Evolutionary conservation across 805 yeast species (phyloP).

Genomic region (Saccharomycopsis microspora): DNA sequence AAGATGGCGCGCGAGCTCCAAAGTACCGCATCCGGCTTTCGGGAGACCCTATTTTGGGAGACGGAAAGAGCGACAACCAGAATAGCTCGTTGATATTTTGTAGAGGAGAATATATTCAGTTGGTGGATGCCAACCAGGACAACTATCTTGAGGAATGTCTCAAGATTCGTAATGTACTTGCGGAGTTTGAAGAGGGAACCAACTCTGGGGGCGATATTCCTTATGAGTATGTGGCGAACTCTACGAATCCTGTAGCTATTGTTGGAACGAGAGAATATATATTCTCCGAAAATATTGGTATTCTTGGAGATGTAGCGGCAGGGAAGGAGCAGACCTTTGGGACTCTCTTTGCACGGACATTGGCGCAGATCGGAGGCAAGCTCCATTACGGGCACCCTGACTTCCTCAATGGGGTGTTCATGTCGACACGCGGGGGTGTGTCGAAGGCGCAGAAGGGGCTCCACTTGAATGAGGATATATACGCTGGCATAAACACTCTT

Average conservation of each 20-base stretch:
- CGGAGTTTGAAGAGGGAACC: conserved; percentile 58
- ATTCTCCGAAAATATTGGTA: conserved; percentile 73
- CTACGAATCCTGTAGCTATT: conserved; percentile 63
- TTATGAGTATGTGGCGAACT: conserved; percentile 25
- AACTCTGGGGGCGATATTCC: conserved; percentile 1
- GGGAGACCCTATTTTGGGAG: conserved; percentile 77
- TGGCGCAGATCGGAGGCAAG: conserved; percentile 75
- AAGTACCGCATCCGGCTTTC: conserved; percentile 55
- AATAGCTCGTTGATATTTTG: conserved; percentile 64
- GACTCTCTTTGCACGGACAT: conserved; percentile 70
- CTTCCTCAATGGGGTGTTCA: conserved; percentile 60
- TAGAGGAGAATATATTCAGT: conserved; percentile 72
- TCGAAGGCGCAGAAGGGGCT: conserved; percentile 78
- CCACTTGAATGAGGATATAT: conserved; percentile 76
- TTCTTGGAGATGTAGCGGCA: conserved; percentile 78
- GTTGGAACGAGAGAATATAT: conserved; percentile 79
- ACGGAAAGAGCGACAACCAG: conserved; percentile 79
- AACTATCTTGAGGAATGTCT: conserved; percentile 74
- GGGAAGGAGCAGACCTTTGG: conserved; percentile 87
- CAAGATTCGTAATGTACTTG: conserved; percentile 61
- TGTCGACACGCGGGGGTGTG: conserved; percentile 82
- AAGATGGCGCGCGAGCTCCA: conserved; percentile 47
- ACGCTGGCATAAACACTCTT: conserved; percentile 76
- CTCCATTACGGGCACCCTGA: conserved; percentile 85
- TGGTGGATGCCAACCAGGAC: conserved; percentile 79